Conservation (phyloP, 2,329 filamentous ascomycete species). For the Talaromyces sp. region DNA sequence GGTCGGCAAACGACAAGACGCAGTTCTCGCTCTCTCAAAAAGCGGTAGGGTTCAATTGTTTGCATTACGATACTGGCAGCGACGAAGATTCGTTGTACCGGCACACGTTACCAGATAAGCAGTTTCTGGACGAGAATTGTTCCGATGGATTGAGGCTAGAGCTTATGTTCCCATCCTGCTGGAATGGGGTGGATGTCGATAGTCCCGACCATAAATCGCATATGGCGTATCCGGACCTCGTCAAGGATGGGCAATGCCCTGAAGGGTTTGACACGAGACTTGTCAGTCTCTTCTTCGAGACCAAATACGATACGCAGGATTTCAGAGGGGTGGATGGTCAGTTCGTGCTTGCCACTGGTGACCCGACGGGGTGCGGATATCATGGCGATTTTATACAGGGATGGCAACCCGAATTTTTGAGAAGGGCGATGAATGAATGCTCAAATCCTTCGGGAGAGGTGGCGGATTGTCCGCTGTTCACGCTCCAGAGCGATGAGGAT, state of each 20-base stretch:
- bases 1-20: slow-evolving; percentile 62
- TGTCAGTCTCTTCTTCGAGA: slow-evolving; percentile 77
- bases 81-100: slow-evolving; percentile 75
- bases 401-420: slow-evolving; percentile 68
- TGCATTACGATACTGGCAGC: slow-evolving; percentile 64
- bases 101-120: slow-evolving; percentile 76
- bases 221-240: slow-evolving; percentile 72
- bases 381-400: slow-evolving; percentile 77
- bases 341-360: slow-evolving; percentile 76
- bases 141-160: slow-evolving; percentile 77
- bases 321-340: slow-evolving; percentile 62
- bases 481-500: slow-evolving; percentile 58
- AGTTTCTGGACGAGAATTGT: slow-evolving; percentile 76
- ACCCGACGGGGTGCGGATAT: slow-evolving; percentile 71
- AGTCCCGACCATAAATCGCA: slow-evolving; percentile 58
- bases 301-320: slow-evolving; percentile 71
- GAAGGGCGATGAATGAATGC: slow-evolving; percentile 70
- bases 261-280: slow-evolving; percentile 64
- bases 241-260: slow-evolving; percentile 75
- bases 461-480: slow-evolving; percentile 71
- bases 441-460: slow-evolving; percentile 67
- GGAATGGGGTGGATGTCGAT: slow-evolving; percentile 67
- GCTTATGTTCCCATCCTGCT: slow-evolving; percentile 85
- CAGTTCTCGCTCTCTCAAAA: slow-evolving; percentile 73
- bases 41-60: slow-evolving; percentile 89